Conservation (phyloP, 2,329 filamentous ascomycete genomes). For the Talaromyces pinophilus region DNA sequence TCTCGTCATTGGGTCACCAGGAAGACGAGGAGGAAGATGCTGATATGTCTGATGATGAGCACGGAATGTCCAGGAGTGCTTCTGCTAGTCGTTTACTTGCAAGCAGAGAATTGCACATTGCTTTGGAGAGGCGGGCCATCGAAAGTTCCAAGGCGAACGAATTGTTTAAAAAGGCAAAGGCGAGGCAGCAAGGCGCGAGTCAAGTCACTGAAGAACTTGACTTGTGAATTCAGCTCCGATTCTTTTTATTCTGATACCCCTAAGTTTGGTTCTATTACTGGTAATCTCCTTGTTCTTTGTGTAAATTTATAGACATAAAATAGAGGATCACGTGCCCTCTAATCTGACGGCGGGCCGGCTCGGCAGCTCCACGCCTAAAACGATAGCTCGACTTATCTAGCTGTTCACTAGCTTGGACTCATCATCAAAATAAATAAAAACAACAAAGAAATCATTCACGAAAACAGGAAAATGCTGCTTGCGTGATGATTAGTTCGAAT, state of each 20-base stretch:
- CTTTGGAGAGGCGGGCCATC: slow-evolving; percentile 35
- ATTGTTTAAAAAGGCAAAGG: slow-evolving; percentile 38
- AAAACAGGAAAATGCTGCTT: neutral
- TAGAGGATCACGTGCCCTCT: slow-evolving; percentile 8
- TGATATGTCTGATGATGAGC: slow-evolving; percentile 23
- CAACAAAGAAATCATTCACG: neutral
- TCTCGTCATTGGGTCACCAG: slow-evolving; percentile 36
- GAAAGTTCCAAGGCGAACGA: slow-evolving; percentile 38
- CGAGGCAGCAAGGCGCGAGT: slow-evolving; percentile 35
- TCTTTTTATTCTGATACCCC: neutral
- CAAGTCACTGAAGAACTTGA: slow-evolving; percentile 25
- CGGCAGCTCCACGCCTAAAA: slow-evolving; percentile 11
- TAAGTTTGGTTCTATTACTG: neutral
- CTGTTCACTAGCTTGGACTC: neutral
- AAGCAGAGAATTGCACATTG: slow-evolving; percentile 36
- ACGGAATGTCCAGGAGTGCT: slow-evolving; percentile 28
- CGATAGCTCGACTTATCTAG: slow-evolving; percentile 3
- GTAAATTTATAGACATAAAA: neutral
- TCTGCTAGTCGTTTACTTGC: slow-evolving; percentile 32
- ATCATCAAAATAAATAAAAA: slow-evolving; percentile 17
- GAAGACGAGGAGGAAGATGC: slow-evolving; percentile 25
- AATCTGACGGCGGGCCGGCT: slow-evolving; percentile 12
- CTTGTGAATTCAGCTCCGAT: neutral
- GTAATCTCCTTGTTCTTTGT: neutral
- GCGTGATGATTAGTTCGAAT: neutral